A percentile compares a stretch with the other conserved stretches of the same genome.
Evolutionary conservation across 345 rosid species (phyloP).

Genomic region (Lepidium africanum): DNA sequence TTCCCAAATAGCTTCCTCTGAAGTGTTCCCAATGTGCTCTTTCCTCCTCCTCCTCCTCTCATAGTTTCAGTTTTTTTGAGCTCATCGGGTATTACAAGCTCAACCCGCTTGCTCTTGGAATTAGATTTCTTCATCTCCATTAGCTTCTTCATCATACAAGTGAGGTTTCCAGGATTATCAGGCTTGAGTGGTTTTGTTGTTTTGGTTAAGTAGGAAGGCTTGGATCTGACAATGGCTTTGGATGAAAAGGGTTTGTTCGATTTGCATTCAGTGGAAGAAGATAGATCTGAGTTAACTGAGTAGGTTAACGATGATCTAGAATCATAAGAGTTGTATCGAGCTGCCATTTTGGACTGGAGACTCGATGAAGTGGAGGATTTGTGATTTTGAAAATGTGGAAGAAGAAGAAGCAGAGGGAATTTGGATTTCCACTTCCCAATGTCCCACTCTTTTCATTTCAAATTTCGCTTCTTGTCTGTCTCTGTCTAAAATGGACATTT

Average conservation of each 20-base stretch:
- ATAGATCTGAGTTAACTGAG: constrained; percentile 49
- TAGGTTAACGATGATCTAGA: constrained; percentile 63
- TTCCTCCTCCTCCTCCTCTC: constrained; percentile 34
- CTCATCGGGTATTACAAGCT: constrained; percentile 61
- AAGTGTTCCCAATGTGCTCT: constrained; percentile 31
- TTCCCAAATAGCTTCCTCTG: constrained; percentile 82
- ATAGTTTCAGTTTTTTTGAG: constrained; percentile 50
- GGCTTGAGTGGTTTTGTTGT: neutral
- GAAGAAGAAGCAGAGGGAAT: constrained; percentile 22
- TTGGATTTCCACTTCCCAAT: neutral
- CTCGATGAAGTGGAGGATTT: neutral
- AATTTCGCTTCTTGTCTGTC: neutral
- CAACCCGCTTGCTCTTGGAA: constrained; percentile 34
- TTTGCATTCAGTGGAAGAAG: constrained; percentile 44
- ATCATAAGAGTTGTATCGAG: constrained; percentile 71
- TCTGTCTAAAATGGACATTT: neutral
- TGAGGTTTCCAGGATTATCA: constrained; percentile 37
- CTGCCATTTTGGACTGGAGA: constrained; percentile 33
- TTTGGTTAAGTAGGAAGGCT: constrained; percentile 32
- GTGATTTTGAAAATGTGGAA: constrained; percentile 12
- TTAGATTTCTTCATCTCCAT: constrained; percentile 49
- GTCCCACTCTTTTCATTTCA: constrained; percentile 17
- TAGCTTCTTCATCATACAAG: constrained; percentile 62
- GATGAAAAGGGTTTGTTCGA: constrained; percentile 29
- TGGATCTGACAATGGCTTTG: constrained; percentile 51